Evolutionary conservation across 306 rosid species (phyloP).

Genomic region (Medicago arabica): DNA sequence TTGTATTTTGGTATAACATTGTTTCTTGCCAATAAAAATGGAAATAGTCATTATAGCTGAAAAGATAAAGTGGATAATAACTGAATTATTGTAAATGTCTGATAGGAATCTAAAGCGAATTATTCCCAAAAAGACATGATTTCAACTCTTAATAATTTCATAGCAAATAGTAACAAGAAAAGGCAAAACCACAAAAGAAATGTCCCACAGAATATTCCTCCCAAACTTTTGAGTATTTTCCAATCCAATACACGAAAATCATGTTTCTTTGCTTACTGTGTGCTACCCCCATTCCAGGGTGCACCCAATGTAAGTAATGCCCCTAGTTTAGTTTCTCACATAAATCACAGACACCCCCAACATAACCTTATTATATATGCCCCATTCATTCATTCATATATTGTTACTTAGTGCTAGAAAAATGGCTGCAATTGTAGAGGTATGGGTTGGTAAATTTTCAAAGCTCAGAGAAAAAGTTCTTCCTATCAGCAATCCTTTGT

Average conservation of each 20-base stretch:
- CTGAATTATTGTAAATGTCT: too few relatives aligned
- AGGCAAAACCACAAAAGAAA: conserved; percentile 6
- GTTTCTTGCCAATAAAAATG: too few relatives aligned
- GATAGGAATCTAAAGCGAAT: too few relatives aligned
- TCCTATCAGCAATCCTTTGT: conserved; percentile 14
- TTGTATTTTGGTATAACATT: too few relatives aligned
- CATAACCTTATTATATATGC: background rate
- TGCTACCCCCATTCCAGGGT: too few relatives aligned
- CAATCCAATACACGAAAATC: conserved; percentile 4
- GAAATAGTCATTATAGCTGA: too few relatives aligned
- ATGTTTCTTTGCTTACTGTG: conserved; percentile 37
- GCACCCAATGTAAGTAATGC: too few relatives aligned
- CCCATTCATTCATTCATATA: background rate
- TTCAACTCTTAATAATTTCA: too few relatives aligned
- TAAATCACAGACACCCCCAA: background rate
- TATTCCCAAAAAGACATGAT: too few relatives aligned
- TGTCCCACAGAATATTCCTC: conserved; percentile 48
- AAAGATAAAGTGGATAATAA: too few relatives aligned
- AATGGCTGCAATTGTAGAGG: conserved; percentile 73
- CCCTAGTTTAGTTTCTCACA: too few relatives aligned
- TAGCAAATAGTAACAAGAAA: background rate
- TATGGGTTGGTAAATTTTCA: conserved; percentile 70
- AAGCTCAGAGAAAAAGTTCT: conserved; percentile 63
- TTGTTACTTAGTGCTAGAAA: background rate
- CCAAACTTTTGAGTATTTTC: conserved; percentile 28